Evolutionary conservation across 768 basidiomycete species (phyloP), one percentile per base, ranked within the genome.

Genomic region (Guyanaporus albipodus): DNA sequence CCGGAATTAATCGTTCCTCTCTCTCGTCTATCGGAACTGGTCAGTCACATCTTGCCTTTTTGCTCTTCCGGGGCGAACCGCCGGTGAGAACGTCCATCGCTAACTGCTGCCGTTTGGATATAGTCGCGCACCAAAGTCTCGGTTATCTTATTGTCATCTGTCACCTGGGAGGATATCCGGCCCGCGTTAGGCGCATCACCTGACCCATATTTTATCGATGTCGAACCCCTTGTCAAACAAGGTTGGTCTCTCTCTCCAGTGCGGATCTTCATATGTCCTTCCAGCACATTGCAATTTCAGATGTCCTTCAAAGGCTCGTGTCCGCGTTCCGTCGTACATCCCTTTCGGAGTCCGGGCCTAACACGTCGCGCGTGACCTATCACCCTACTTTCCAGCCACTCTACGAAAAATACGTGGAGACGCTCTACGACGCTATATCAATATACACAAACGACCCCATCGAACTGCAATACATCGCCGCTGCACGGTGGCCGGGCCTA

Each of bases 401-500:
- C 36, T 88, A 86, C 52, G 59, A 70, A n/a, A 80, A 84, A 46
- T 91, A 84, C 50, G 60, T 74, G 17, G 70, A 75, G 7, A 70
- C 77, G 9, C 63, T 91, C 3, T 79, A 78, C 58, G 75, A 78
- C 38, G 70, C 78, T 24, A 82, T 87, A 58, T 75, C 74, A 18
- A 73, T 79, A 6, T 89, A 82, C 62, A 81, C 78, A 4, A 75
- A 73, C 32, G 82, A 90, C 56, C 77, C 80, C 1, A 61, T 78
- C 39, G 89, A 91, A 58, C 71, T 91, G 1, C 74, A 77, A 34
- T 91, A 91, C 57, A 76, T 91, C 23, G 79, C 85, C 3, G 81
- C 84, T 0, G 85, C 89, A 6, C 75, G 82, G 18, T 91, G 90
- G 88, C 86, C 88, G 0, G 84, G 81, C 2, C 91, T 89, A 54